Percentiles rank a stretch among this genome's conserved stretches.
Evolutionary conservation across 106 monocot genomes (phyloP).

Genomic region (Dendrobium nobile): DNA sequence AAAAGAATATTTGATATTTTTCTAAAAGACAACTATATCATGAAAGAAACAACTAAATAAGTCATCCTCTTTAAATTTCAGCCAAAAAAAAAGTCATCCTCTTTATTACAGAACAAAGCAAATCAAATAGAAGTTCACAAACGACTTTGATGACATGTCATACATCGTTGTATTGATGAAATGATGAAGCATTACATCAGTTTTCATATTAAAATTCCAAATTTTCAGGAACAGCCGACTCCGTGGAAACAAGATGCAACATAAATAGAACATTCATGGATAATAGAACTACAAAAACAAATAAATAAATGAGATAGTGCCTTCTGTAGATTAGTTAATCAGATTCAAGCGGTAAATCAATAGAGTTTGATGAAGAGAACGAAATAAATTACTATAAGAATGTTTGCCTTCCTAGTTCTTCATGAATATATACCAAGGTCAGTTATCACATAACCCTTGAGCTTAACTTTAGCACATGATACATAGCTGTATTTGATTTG

Average conservation of each 20-base stretch:
- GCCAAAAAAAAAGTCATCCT: background rate
- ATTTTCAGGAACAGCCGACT: background rate
- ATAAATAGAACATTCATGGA: too few relatives aligned
- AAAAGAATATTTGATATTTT: background rate
- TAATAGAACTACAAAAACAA: too few relatives aligned
- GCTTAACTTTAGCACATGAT: background rate
- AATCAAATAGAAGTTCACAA: background rate
- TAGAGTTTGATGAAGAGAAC: background rate
- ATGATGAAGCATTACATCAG: background rate
- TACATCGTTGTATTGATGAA: background rate
- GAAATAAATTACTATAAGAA: background rate
- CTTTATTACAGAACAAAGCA: background rate
- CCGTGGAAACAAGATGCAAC: background rate
- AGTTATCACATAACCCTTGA: background rate
- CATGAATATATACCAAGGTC: background rate
- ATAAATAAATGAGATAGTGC: too few relatives aligned
- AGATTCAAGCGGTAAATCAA: background rate
- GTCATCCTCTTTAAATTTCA: background rate
- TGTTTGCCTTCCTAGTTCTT: background rate
- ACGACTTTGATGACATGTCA: background rate
- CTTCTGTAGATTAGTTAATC: background rate
- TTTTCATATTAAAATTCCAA: background rate
- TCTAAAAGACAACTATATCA: background rate
- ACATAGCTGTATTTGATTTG: background rate
- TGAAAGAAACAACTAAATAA: background rate